A percentile compares a stretch with the other conserved stretches of the same genome.
phyloP scores from a whole-genome alignment of 2,329 filamentous ascomycete species.

The Hansfordia pulvinata region DNA sequence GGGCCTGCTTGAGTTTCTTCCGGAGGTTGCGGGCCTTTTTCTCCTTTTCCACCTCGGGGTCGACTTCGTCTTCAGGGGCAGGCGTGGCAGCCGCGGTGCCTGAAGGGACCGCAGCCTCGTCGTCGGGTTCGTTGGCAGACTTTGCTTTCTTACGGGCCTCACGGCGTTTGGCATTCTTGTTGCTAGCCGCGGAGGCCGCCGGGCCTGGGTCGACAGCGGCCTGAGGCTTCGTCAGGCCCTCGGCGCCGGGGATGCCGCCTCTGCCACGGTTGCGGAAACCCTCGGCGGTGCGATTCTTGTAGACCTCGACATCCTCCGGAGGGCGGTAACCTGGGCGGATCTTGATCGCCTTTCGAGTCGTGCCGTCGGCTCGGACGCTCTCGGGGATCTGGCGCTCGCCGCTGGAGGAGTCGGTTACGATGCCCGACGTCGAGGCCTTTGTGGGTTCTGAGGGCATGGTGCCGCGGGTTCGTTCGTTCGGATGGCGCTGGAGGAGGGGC shows the following conservation, averaged over 20 bases:
- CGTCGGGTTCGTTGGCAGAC: conserved; percentile 42
- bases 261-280: conserved; percentile 64
- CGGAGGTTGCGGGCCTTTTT: conserved; percentile 86
- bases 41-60: conserved; percentile 67
- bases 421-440: conserved; percentile 60
- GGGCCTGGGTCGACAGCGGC: conserved; percentile 27
- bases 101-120: conserved; percentile 39
- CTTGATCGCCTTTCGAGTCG: conserved; percentile 85
- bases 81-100: conserved; percentile 16
- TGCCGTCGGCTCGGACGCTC: conserved; percentile 76
- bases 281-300: conserved; percentile 85
- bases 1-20: conserved; percentile 92
- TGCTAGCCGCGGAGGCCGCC: conserved; percentile 37
- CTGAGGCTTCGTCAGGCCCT: conserved; percentile 36
- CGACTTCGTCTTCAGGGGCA: conserved; percentile 28
- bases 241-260: conserved; percentile 64
- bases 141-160: conserved; percentile 44
- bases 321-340: conserved; percentile 88
- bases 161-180: conserved; percentile 75
- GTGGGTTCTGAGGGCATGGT: conserved; percentile 36
- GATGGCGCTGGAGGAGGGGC: too few relatives aligned
- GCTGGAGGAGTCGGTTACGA: conserved; percentile 59
- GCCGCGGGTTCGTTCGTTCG: too few relatives aligned
- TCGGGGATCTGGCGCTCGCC: conserved; percentile 84
- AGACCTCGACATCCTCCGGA: conserved; percentile 89